Conservation (phyloP, 75 land plant species). For the Picea sitchensis region DNA sequence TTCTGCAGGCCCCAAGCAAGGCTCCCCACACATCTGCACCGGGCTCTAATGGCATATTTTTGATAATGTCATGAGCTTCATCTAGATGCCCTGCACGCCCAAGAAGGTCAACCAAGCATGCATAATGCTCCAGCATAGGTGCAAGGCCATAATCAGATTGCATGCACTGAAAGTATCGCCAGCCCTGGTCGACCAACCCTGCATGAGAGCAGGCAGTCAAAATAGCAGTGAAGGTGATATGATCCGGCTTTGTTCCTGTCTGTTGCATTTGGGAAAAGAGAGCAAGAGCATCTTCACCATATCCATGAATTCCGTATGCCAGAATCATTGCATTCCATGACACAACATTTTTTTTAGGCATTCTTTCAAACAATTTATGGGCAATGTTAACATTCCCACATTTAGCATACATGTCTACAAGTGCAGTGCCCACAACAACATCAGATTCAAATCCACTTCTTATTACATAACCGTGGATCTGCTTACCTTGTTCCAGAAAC, state of each 20-base stretch:
- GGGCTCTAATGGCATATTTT: too few species aligned
- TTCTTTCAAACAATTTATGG: conserved; percentile 23
- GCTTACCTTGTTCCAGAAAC: conserved; percentile 38
- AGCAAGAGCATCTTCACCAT: conserved; percentile 29
- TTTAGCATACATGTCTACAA: conserved; percentile 58
- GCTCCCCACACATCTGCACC: too few species aligned
- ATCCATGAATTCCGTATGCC: conserved; percentile 53
- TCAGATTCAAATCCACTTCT: conserved; percentile 31
- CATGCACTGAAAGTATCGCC: conserved; percentile 22
- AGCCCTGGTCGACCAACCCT: conserved; percentile 36
- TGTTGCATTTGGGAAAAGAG: conserved; percentile 30
- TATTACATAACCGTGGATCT: conserved; percentile 30
- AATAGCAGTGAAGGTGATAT: conserved; percentile 38
- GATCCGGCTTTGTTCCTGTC: conserved; percentile 36
- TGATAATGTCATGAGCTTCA: too few species aligned
- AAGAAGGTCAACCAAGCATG: too few species aligned
- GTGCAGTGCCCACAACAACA: conserved; percentile 37
- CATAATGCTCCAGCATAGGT: too few species aligned
- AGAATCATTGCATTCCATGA: conserved; percentile 63
- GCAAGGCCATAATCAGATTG: background rate
- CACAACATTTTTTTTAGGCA: conserved; percentile 35
- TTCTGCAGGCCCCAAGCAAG: too few species aligned
- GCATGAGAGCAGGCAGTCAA: conserved; percentile 34
- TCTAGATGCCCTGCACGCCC: too few species aligned
- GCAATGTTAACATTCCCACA: conserved; percentile 48